These are phyloP conservation scores for Podaxis rugospora DNA, from an alignment of 768 basidiomycete genomes.

Conservation along the genomic window DNA sequence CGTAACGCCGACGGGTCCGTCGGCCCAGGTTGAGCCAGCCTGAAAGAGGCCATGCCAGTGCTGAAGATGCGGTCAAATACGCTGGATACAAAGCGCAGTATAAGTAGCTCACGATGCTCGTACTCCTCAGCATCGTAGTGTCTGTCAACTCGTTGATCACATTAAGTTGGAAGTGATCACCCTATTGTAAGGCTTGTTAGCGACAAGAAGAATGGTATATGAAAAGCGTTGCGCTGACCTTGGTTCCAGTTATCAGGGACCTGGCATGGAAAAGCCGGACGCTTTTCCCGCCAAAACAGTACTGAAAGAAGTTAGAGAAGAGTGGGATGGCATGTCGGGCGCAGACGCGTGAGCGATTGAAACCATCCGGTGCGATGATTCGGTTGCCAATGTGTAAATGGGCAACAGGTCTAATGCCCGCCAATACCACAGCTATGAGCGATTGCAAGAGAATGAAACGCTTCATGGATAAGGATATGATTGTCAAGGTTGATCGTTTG, in stretches of 20 bases:
- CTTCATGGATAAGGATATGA: neutral
- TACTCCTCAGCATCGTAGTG: conserved; percentile 42
- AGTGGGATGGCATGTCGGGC: neutral
- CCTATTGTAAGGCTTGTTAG: conserved; percentile 19
- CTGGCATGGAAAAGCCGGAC: conserved; percentile 19
- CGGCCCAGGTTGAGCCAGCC: conserved; percentile 31
- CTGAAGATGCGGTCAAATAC: conserved; percentile 21
- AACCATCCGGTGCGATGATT: conserved; percentile 46
- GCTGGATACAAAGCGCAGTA: neutral
- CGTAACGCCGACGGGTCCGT: conserved; percentile 34
- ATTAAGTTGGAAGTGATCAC: conserved; percentile 40
- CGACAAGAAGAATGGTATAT: neutral
- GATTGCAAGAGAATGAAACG: neutral
- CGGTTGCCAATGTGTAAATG: conserved; percentile 37
- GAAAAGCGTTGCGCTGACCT: conserved; percentile 15
- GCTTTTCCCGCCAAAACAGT: conserved; percentile 27
- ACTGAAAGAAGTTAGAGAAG: conserved; percentile 12
- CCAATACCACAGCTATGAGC: conserved; percentile 12
- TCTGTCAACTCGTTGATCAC: conserved; percentile 45
- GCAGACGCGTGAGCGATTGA: conserved; percentile 31
- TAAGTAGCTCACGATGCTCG: conserved; percentile 40
- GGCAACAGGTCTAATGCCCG: conserved; percentile 24
- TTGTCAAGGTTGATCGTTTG: neutral
- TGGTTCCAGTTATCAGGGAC: conserved; percentile 26
- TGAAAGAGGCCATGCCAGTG: conserved; percentile 43